Evolutionary conservation across 1,284 basidiomycete genomes (phyloP).

Genomic region (Phellinidium pouzarii): DNA sequence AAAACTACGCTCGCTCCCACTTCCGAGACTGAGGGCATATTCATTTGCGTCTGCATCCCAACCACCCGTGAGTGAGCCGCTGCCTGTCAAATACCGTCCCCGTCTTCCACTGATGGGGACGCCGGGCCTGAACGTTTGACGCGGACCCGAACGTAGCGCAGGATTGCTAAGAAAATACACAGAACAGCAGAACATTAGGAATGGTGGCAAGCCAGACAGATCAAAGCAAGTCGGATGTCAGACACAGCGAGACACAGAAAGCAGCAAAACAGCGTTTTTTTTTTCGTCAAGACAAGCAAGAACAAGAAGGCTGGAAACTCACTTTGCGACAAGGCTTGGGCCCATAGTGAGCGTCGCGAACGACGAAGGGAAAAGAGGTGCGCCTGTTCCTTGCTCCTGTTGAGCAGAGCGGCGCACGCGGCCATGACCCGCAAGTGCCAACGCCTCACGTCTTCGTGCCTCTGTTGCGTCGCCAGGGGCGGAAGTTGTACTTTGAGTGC

Average conservation of each 20-base stretch:
- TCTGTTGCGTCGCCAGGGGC: constrained; percentile 9
- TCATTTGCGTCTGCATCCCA: constrained; percentile 20
- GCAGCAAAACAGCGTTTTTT: no score
- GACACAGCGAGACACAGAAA: background rate
- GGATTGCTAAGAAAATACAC: constrained; percentile 13
- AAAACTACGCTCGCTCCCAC: constrained; percentile 17
- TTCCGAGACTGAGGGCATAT: constrained; percentile 17
- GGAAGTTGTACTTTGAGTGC: constrained; percentile 14
- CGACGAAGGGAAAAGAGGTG: constrained; percentile 25
- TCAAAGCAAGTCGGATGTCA: constrained; percentile 3
- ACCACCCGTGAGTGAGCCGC: constrained; percentile 14
- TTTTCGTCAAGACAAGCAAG: constrained; percentile 3
- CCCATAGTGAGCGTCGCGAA: constrained; percentile 21
- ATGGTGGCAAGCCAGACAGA: no score
- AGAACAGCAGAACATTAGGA: constrained; percentile 1
- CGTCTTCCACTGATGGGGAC: constrained; percentile 8
- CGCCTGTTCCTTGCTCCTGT: constrained; percentile 25
- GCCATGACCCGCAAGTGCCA: constrained; percentile 20
- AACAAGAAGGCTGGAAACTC: constrained; percentile 2
- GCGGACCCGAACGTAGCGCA: constrained; percentile 18
- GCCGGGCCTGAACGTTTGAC: constrained; percentile 16
- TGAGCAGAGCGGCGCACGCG: constrained; percentile 22
- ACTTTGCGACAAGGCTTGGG: constrained; percentile 19
- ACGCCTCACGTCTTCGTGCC: constrained; percentile 16
- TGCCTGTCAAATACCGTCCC: background rate